Evolutionary conservation across 2,329 filamentous ascomycete species (phyloP).

Genomic region (Macroventuria anomochaeta): DNA sequence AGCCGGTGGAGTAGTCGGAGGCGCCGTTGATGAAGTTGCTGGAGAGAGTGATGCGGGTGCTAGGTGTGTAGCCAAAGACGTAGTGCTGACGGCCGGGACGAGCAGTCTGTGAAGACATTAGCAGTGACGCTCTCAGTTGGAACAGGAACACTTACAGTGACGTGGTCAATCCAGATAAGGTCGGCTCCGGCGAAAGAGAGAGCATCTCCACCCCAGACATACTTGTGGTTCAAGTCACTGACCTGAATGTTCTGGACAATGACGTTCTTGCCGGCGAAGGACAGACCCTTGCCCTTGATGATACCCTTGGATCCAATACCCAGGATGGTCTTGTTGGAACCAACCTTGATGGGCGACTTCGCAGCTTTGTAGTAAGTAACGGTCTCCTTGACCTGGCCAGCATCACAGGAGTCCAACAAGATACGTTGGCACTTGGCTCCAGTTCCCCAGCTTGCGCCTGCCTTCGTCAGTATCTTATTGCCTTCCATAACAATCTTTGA

Average conservation of each 20-base stretch:
- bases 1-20: slow-evolving; percentile 21
- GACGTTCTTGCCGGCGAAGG: slow-evolving; percentile 44
- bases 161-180: slow-evolving; percentile 44
- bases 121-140: background rate
- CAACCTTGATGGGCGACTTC: slow-evolving; percentile 39
- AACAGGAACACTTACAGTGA: slow-evolving; percentile 10
- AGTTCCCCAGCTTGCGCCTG: slow-evolving; percentile 23
- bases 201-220: slow-evolving; percentile 49
- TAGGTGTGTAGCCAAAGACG: slow-evolving; percentile 18
- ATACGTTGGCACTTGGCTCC: slow-evolving; percentile 22
- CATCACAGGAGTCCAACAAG: slow-evolving; percentile 27
- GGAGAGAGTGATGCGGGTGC: slow-evolving; percentile 22
- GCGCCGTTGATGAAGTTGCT: slow-evolving; percentile 28
- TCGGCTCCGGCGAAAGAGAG: slow-evolving; percentile 40
- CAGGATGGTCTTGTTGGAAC: slow-evolving; percentile 51
- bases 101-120: slow-evolving; percentile 10
- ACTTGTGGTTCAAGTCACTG: slow-evolving; percentile 46
- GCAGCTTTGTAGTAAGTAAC: slow-evolving; percentile 43
- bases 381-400: slow-evolving; percentile 10
- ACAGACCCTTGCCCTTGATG: slow-evolving; percentile 51
- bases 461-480: background rate
- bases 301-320: slow-evolving; percentile 49
- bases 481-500: background rate
- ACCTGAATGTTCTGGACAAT: slow-evolving; percentile 50
- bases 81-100: slow-evolving; percentile 21